These are phyloP conservation scores for Pyrenula massariospora DNA, from an alignment of 495 filamentous ascomycete genomes.

Conservation along the genomic window DNA sequence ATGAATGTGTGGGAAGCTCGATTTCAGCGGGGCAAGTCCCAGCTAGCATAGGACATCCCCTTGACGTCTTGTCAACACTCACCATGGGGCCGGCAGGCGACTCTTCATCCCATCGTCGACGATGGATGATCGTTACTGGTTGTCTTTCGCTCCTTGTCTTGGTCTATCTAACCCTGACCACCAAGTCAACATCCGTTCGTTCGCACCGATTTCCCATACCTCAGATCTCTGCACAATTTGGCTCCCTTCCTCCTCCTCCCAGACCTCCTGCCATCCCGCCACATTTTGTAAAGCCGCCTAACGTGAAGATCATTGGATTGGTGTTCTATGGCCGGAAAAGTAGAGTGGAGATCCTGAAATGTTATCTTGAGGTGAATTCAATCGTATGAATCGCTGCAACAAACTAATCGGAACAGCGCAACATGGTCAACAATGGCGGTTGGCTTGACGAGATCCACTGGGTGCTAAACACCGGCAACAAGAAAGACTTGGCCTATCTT, in stretches of 20 bases:
- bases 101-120: background rate
- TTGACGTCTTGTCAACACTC: background rate
- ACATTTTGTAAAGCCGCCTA: background rate
- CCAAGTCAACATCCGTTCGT: background rate
- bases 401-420: slow-evolving; percentile 12
- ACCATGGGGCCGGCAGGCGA: background rate
- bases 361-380: slow-evolving; percentile 17
- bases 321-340: slow-evolving; percentile 32
- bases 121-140: background rate
- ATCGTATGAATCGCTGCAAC: background rate
- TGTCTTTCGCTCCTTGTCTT: background rate
- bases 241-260: background rate
- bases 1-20: background rate
- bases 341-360: slow-evolving; percentile 30
- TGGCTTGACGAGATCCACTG: slow-evolving; percentile 34
- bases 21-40: background rate
- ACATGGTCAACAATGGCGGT: slow-evolving; percentile 30
- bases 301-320: slow-evolving; percentile 15
- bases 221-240: background rate
- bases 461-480: slow-evolving; percentile 28
- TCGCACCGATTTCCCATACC: background rate
- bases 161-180: background rate
- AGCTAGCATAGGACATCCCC: background rate
- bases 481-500: slow-evolving; percentile 31
- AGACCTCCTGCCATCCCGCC: background rate